Evolutionary conservation across 306 rosid genomes (phyloP).

Genomic region (Lagenaria siceraria): DNA sequence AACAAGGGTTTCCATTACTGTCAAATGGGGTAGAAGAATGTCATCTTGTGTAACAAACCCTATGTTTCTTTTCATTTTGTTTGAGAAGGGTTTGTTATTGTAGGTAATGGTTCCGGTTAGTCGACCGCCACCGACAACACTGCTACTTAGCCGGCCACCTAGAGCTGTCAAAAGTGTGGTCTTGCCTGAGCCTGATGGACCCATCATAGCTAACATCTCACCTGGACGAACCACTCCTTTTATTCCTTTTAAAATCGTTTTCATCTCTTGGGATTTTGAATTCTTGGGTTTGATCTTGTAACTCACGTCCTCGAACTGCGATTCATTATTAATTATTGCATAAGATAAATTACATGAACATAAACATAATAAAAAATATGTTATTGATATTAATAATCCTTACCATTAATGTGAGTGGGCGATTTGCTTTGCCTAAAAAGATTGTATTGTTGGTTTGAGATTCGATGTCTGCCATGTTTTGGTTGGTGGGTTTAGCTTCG

Average conservation of each 20-base stretch:
- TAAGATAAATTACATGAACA: too few species aligned
- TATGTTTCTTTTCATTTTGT: conserved; percentile 31
- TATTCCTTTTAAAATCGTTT: conserved; percentile 39
- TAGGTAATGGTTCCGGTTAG: conserved; percentile 28
- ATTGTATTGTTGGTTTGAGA: background rate
- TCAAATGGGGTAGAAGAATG: conserved; percentile 20
- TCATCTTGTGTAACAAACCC: conserved; percentile 83
- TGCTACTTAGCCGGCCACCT: conserved; percentile 48
- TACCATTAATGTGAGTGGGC: background rate
- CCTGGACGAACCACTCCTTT: conserved; percentile 55
- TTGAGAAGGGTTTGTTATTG: conserved; percentile 32
- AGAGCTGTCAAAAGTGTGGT: conserved; percentile 62
- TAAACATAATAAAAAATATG: too few species aligned
- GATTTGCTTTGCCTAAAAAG: background rate
- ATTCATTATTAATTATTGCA: too few species aligned
- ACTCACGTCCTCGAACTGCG: conserved; percentile 51
- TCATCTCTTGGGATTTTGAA: conserved; percentile 18
- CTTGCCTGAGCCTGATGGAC: conserved; percentile 88
- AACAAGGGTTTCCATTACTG: conserved; percentile 50
- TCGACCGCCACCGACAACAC: background rate
- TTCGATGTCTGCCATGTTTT: background rate
- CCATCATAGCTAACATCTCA: conserved; percentile 69
- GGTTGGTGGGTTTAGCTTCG: too few species aligned
- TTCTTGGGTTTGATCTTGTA: conserved; percentile 33
- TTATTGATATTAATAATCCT: too few species aligned